Base-by-base conservation (phyloP, 306 rosid genomes). In the Pterocarpus santalinus region DNA sequence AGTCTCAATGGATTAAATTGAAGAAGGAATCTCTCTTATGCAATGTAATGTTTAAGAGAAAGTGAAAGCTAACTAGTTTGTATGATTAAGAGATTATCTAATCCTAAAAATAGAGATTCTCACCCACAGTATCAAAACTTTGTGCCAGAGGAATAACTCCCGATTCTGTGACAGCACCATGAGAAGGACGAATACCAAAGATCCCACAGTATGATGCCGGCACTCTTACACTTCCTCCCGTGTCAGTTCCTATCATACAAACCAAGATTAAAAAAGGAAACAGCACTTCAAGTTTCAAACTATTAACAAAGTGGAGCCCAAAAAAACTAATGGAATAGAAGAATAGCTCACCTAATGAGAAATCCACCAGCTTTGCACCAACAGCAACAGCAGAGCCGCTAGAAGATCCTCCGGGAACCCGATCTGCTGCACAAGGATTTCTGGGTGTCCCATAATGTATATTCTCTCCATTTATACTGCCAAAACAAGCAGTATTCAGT, bases 171-270 rank as follows among this genome's bases (percentile, higher is more conserved):
- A 95, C 47, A 78, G 78, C 81, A 67, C 79, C 94, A 60, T 89
- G 98, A 71, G 99, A 91, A 74, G 99, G 97, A 72, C 98, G 92
- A 73, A 95, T 89, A 57, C 99, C 99, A 33, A 91, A 88, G 86
- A 91, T 90, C 80, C 99, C 94, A 84, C 99, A 95, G 57, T 90
- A 88, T 1, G 99, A 89, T 72, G 99, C 94, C 14, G 98, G 98
- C 58, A 93, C 90, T 86, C 99, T 93, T 43, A 95, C 90, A 85
- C 99, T 95, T 69, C 91, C 99, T 73, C 97, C 99, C 1, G 98
- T 95, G 69, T 95, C 98, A 15, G 98, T 90, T 87, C 99, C 99
- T 95, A 82, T 55, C 33, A 67, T 14, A 58, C 35, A 28, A 17
- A 58, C 11, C 57, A 53, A 80, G 44, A 22, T 22, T 22, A 22